phyloP scores from a whole-genome alignment of 2,329 filamentous ascomycete genomes.

The Aspergillus fischeri region DNA sequence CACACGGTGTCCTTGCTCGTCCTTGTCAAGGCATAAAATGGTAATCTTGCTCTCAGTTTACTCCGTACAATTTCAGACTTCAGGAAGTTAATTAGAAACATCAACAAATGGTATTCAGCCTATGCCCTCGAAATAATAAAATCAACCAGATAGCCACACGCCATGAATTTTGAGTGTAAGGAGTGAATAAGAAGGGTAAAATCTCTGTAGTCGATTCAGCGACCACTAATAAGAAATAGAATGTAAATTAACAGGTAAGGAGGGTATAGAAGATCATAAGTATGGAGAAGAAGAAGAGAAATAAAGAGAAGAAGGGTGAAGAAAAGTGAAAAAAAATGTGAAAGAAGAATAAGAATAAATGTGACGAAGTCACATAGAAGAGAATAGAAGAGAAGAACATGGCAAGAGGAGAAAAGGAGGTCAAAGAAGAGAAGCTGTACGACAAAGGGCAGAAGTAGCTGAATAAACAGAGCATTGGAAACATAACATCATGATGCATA shows the following conservation, averaged over 20 bases:
- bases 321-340: no score
- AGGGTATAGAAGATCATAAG: neutral
- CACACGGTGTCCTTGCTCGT: no score
- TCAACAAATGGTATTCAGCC: neutral
- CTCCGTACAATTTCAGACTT: no score
- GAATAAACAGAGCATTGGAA: neutral
- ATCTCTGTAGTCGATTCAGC: neutral
- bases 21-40: no score
- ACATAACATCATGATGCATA: neutral
- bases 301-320: neutral
- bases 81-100: neutral
- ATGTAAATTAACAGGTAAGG: neutral
- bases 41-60: no score
- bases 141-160: neutral
- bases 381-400: neutral
- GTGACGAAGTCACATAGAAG: no score
- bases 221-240: neutral
- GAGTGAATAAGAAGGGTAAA: neutral
- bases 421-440: neutral
- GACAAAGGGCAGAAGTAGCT: neutral
- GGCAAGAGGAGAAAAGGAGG: neutral
- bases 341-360: no score
- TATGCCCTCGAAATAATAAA: neutral
- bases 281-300: neutral
- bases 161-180: neutral